Base-by-base conservation (phyloP, 768 basidiomycete genomes). In the Panaeolus cyanescens region DNA sequence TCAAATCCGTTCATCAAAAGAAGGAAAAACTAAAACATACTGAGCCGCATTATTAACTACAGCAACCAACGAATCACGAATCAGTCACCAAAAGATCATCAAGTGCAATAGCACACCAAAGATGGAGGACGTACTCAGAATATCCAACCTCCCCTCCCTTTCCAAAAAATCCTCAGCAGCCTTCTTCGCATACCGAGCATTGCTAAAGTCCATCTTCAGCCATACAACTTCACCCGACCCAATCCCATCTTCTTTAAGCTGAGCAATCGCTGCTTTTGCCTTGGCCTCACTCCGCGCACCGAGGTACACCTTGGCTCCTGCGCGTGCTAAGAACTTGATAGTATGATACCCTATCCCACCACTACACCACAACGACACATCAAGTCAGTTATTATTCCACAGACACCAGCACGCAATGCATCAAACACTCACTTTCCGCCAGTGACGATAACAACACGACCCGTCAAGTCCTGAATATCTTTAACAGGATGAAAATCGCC, bases 381-480 rank as follows among this genome's bases (percentile, higher is more conserved):
- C 64, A 56, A 74, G 71, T 2, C 72, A 74, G 20, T 64, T n/a
- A n/a, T n/a, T n/a, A n/a, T 64, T 53, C 72, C 73, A 32, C 8
- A 37, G 40, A 32, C 28, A 17, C n/a, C 32, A 0, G 42, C 13
- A 17, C 19, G 42, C 10, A 28, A 54, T 36, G 30, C 9, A 39
- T 17, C 6, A 40, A n/a, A 12, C 22, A 68, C 78, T 72, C 59
- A 85, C 83, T 86, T 87, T 64, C 80, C 84, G 15, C 86, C 86
- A 0, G 85, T 87, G 19, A 88, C 81, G 37, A 86, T 71, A 45
- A 74, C 68, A n/a, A 87, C 82, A 66, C 84, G 84, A 10, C 81
- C 83, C 5, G 68, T 71, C 7, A 84, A 70, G 64, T 83, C 79
- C 2, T 77, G 72, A 31, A 86, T 63, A 63, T 83, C 81, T 1